Evolutionary conservation across 2,329 filamentous ascomycete species (phyloP), one percentile per base, ranked within the genome.

Genomic region (Ceratocystiopsis sp.): DNA sequence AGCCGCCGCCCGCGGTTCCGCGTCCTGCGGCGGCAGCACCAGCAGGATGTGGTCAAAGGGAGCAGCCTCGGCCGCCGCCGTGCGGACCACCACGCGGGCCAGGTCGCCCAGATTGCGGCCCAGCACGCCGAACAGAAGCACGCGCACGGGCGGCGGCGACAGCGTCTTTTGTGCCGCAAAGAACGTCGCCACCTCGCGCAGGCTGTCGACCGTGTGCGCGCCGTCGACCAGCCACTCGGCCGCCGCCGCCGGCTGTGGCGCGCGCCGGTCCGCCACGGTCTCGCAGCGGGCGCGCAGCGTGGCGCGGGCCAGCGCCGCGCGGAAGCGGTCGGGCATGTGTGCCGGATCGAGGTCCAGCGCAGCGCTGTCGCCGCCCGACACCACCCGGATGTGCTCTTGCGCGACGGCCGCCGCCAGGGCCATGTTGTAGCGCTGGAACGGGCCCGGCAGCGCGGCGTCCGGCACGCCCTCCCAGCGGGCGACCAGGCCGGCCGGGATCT

Each of bases 151-250:
- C n/a, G 21, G n/a, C 12, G 21, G 17, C 0, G 60, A 63, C 21
- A 0, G 12, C 35, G 29, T 16, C 7, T 8, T 37, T 40, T 41
- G 41, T 16, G 32, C 11, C 11, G 59, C 58, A 42, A 94, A 96
- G 87, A 87, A 95, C 48, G 73, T 72, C 0, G 79, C 79, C 5
- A 85, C 84, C 50, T 84, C 72, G 49, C 80, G 74, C 43, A 98
- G 79, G 56, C 86, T 95, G 56, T 96, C 89, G 4, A 81, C 68
- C 0, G 89, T 98, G 60, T 98, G 91, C 3, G 86, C 91, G 10
- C 91, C 87, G 55, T 98, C 91, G 17, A 98, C 73, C 55, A 87
- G 81, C 87, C 89, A 98, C 14, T 47, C 40, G n/a, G n/a, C n/a
- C 12, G 44, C 35, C 83, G 72, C 19, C 19, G 19, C 4, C 19